phyloP scores from a whole-genome alignment of 768 basidiomycete genomes.

The Leucogyrophana mollusca region DNA sequence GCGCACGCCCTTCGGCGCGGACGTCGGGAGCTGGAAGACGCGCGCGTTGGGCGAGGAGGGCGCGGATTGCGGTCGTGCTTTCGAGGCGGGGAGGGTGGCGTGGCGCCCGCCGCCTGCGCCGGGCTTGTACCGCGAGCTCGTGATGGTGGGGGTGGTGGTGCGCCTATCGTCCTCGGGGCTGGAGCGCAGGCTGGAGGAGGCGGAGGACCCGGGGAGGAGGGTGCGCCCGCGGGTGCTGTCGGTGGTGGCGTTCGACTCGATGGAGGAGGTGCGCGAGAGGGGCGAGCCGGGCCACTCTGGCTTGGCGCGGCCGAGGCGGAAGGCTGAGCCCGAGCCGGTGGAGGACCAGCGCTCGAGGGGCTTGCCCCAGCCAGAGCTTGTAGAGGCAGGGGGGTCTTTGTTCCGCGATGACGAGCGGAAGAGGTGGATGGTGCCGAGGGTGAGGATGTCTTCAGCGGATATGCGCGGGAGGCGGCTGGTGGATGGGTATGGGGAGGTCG shows the following conservation, averaged over 20 bases:
- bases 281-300: neutral
- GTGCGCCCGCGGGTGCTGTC: constrained; percentile 5
- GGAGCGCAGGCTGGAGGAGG: neutral
- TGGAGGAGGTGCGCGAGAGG: neutral
- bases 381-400: constrained; percentile 9
- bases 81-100: constrained; percentile 1
- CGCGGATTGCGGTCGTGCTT: neutral
- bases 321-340: constrained; percentile 11
- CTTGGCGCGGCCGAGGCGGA: neutral
- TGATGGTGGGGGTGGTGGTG: no score
- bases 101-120: constrained; percentile 33
- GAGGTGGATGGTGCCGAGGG: constrained; percentile 27
- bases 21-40: constrained; percentile 2
- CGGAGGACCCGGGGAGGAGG: constrained; percentile 22
- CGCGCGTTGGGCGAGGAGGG: constrained; percentile 3
- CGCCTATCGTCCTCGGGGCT: no score
- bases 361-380: constrained; percentile 9
- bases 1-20: constrained; percentile 41
- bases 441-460: constrained; percentile 29
- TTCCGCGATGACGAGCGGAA: constrained; percentile 22
- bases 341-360: constrained; percentile 19
- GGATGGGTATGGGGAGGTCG: constrained; percentile 12
- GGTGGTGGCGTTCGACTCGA: neutral
- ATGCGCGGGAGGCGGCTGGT: constrained; percentile 14
- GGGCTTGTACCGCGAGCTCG: constrained; percentile 3